A percentile compares a stretch with the other conserved stretches of the same genome.
phyloP scores from a whole-genome alignment of 345 rosid genomes.

The Theobroma cacao region DNA sequence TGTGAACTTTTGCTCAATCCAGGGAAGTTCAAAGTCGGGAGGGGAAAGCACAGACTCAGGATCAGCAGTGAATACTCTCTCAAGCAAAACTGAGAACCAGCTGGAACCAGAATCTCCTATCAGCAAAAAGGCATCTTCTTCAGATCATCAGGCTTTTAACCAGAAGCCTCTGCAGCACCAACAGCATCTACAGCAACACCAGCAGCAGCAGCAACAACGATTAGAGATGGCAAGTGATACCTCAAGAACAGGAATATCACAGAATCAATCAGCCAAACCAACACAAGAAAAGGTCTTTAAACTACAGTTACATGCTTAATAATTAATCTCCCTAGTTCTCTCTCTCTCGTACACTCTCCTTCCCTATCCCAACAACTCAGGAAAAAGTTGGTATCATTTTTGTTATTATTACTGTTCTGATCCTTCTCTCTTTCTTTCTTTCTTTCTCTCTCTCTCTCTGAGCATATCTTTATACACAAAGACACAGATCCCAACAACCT shows the following conservation, averaged over 20 bases:
- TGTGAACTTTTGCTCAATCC: slow-evolving; percentile 23
- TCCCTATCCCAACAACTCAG: slow-evolving; percentile 37
- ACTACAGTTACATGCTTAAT: slow-evolving; percentile 20
- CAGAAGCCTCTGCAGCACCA: slow-evolving; percentile 28
- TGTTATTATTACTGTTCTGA: slow-evolving; percentile 32
- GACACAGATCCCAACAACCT: slow-evolving; percentile 51
- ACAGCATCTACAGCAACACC: slow-evolving; percentile 21
- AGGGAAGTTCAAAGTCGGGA: slow-evolving; percentile 89
- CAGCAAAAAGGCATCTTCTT: slow-evolving; percentile 51
- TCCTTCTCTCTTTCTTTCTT: not conserved
- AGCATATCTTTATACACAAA: slow-evolving; percentile 32
- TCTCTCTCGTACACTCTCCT: not conserved
- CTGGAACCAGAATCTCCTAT: slow-evolving; percentile 79
- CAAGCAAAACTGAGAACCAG: slow-evolving; percentile 69
- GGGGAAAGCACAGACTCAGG: slow-evolving; percentile 88
- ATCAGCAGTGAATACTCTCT: slow-evolving; percentile 66
- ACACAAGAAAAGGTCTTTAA: slow-evolving; percentile 74
- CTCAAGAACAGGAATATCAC: slow-evolving; percentile 50
- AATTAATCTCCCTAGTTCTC: not conserved
- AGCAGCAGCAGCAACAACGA: slow-evolving; percentile 33
- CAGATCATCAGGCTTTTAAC: slow-evolving; percentile 42
- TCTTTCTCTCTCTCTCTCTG: slow-evolving; percentile 30
- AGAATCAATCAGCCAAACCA: slow-evolving; percentile 48
- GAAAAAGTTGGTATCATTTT: slow-evolving; percentile 35
- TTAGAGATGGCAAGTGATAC: slow-evolving; percentile 46